A percentile compares a stretch with the other conserved stretches of the same genome.
Evolutionary conservation across 2,329 filamentous ascomycete species (phyloP).

Genomic region (Neophaeococcomyces mojaviensis): DNA sequence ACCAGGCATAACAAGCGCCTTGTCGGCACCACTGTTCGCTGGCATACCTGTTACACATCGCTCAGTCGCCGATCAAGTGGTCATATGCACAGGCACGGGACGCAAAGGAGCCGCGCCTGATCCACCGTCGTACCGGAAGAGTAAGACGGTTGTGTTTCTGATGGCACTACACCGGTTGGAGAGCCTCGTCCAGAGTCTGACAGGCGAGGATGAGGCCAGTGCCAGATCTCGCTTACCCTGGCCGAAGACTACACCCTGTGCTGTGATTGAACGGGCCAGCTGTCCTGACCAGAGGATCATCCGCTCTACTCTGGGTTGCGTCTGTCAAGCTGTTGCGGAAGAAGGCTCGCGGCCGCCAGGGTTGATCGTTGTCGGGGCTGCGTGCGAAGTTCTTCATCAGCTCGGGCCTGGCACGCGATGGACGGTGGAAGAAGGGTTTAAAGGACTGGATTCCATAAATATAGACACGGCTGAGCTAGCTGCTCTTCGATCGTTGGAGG

Average conservation of each 20-base stretch:
- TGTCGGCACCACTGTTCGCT: conserved; percentile 82
- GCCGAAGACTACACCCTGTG: conserved; percentile 75
- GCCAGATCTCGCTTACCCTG: conserved; percentile 42
- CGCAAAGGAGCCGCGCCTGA: conserved; percentile 75
- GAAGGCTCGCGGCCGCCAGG: conserved; percentile 87
- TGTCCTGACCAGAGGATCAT: conserved; percentile 93
- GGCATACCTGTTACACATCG: conserved; percentile 82
- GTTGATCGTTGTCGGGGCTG: conserved; percentile 72
- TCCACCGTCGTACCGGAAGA: conserved; percentile 70
- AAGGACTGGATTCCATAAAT: conserved; percentile 51
- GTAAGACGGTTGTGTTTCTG: conserved; percentile 80
- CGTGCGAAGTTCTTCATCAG: conserved; percentile 69
- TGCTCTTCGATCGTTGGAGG: conserved; percentile 1
- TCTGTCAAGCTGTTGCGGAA: conserved; percentile 75
- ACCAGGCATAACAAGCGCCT: conserved; percentile 81
- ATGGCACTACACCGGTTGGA: conserved; percentile 87
- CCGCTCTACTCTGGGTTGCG: conserved; percentile 70
- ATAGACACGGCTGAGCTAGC: neutral
- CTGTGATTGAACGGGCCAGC: conserved; percentile 85
- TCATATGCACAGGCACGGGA: conserved; percentile 94
- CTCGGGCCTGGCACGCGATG: conserved; percentile 57
- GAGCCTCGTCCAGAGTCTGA: conserved; percentile 66
- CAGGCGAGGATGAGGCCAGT: conserved; percentile 22
- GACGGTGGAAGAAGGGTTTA: conserved; percentile 82
- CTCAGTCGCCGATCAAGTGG: conserved; percentile 80